Conservation (phyloP, 2,329 filamentous ascomycete genomes). For the Mycosphaerella sp. region DNA sequence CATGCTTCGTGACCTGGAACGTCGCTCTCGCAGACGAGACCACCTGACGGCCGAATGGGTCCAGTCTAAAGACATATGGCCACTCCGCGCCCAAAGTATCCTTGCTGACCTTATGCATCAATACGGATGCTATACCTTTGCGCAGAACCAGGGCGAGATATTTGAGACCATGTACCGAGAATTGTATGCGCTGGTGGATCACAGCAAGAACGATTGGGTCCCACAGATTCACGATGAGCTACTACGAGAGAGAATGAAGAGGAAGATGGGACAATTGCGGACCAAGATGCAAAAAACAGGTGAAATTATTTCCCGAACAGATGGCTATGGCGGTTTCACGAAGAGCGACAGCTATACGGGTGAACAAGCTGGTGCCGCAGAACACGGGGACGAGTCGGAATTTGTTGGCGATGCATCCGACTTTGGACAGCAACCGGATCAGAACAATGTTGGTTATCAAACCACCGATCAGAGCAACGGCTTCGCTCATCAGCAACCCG, state of each 20-base stretch:
- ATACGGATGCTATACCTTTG: conserved; percentile 33
- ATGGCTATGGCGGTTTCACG: conserved; percentile 32
- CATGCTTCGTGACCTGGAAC: conserved; percentile 35
- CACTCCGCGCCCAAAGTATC: conserved; percentile 32
- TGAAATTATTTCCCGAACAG: conserved; percentile 32
- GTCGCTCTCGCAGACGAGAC: conserved; percentile 33
- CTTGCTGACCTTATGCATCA: conserved; percentile 36
- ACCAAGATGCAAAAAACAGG: conserved; percentile 37
- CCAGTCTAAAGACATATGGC: conserved; percentile 36
- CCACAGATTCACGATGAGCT: conserved; percentile 34
- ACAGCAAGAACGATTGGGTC: conserved; percentile 33
- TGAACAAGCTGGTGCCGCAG: conserved; percentile 27
- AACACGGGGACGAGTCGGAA: conserved; percentile 27
- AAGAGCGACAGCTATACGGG: conserved; percentile 33
- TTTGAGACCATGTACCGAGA: conserved; percentile 35
- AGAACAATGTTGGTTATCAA: conserved; percentile 4
- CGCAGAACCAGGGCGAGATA: conserved; percentile 28
- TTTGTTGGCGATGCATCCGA: conserved; percentile 18
- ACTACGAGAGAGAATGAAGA: conserved; percentile 35
- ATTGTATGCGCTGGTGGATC: conserved; percentile 34
- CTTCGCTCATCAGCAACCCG: conserved; percentile 9
- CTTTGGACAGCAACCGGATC: conserved; percentile 12
- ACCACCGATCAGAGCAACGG: conserved; percentile 2
- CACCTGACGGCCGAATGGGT: conserved; percentile 37
- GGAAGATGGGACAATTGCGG: conserved; percentile 36